Conservation (phyloP, 768 basidiomycete species). For the Butyriboletus loyo region DNA sequence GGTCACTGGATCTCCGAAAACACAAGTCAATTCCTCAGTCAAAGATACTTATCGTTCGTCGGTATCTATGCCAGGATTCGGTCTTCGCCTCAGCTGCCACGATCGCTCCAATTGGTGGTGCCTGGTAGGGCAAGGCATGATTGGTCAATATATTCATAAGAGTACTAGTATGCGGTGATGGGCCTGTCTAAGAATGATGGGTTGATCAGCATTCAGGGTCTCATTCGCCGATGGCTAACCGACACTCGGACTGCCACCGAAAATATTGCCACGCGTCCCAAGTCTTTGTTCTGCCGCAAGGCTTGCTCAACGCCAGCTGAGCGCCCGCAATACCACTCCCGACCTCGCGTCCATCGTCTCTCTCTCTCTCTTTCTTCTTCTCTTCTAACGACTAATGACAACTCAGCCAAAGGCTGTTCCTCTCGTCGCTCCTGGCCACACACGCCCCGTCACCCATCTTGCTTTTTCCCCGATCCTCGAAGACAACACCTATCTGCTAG, state of each 20-base stretch:
- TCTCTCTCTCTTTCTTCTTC: not conserved
- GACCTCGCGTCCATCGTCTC: not conserved
- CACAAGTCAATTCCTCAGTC: too few relatives aligned
- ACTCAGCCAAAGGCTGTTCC: slow-evolving; percentile 65
- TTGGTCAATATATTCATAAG: not conserved
- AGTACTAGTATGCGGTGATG: too few relatives aligned
- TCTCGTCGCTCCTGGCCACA: slow-evolving; percentile 83
- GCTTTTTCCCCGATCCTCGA: slow-evolving; percentile 86
- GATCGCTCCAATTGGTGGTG: not conserved
- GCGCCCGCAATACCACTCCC: slow-evolving; percentile 34
- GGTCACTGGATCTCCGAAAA: too few relatives aligned
- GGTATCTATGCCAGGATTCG: not conserved
- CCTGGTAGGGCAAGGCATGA: not conserved
- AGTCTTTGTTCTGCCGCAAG: not conserved
- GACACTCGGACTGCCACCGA: not conserved
- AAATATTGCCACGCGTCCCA: slow-evolving; percentile 16
- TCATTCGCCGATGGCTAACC: too few relatives aligned
- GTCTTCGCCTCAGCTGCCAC: not conserved
- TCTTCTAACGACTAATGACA: slow-evolving; percentile 52
- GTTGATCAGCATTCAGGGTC: too few relatives aligned
- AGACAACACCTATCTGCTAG: slow-evolving; percentile 83
- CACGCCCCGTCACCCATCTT: slow-evolving; percentile 87
- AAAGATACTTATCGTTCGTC: too few relatives aligned
- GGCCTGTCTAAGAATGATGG: not conserved
- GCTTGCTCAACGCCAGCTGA: slow-evolving; percentile 38